Evolutionary conservation across 78 protist species (phyloP), one percentile per base, ranked within the genome.

Genomic region (Dictyostelium firmibasis): DNA sequence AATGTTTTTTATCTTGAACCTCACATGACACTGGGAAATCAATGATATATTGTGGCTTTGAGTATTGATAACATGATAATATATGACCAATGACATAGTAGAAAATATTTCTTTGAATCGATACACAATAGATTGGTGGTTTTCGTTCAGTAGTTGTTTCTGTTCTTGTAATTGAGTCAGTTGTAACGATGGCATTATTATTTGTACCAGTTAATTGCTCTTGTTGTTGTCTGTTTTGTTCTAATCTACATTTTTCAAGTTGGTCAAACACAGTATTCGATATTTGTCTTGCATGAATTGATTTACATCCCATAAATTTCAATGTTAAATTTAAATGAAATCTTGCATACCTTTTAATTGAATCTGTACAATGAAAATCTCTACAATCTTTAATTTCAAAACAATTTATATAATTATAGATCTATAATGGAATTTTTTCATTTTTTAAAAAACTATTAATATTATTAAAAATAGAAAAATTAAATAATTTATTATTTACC

Each of bases 11-110:
- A 23, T 88, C 93, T 50, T 88, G 93, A 25, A 88, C 93, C 23
- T 88, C 93, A 64, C 93, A 64, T n/a, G 93, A 83, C 14, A 88
- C 93, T 23, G 93, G 93, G 33, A 88, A 88, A 64, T 88, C 93
- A 60, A 67, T 57, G 3, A 64, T 53, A 31, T 88, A 79, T 44
- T 88, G 93, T 79, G 93, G 93, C 47, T 88, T 88, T n/a, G 86
- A 78, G 72, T 88, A 88, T 79, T 88, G 93, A 41, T 78, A 88
- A 43, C 85, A 77, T 6, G 93, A 50, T 13, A 88, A 7, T 11
- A 88, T 64, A 43, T 88, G 76, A 38, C 93, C 86, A 31, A 88
- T 83, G 3, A 88, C 31, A 38, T 88, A 79, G 20, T 57, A 88
- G 53, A 88, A 88, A 64, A 83, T 79, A 23, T 83, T 88, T 64